phyloP scores from a whole-genome alignment of 352 stramenopile genomes.

The Pythium myriotylum region DNA sequence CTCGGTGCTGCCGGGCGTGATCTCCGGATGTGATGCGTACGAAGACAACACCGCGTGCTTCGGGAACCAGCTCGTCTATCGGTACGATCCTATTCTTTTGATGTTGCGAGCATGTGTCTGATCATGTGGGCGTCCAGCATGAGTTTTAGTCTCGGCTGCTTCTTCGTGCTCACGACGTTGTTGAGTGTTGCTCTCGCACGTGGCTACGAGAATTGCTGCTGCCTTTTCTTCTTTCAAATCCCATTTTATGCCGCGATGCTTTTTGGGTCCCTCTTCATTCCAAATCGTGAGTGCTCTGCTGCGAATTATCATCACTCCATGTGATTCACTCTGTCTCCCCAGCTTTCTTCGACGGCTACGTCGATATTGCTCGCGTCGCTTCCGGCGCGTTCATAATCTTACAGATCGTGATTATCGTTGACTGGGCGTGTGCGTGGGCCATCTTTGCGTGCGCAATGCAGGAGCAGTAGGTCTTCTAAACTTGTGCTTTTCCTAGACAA shows the following conservation, averaged over 20 bases:
- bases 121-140: conserved; percentile 28
- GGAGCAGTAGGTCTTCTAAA: too few species aligned
- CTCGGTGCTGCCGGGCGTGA: conserved; percentile 37
- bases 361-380: conserved; percentile 55
- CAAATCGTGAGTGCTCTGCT: conserved; percentile 41
- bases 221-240: conserved; percentile 63
- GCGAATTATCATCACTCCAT: too few species aligned
- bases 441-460: too few species aligned
- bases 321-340: too few species aligned
- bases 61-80: conserved; percentile 78
- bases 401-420: conserved; percentile 83
- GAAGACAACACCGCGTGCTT: conserved; percentile 48
- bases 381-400: conserved; percentile 72
- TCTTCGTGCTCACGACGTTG: conserved; percentile 59
- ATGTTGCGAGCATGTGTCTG: neutral
- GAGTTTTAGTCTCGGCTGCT: conserved; percentile 71
- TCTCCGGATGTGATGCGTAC: conserved; percentile 47
- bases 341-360: conserved; percentile 76
- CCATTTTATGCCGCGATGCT: conserved; percentile 58
- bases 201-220: conserved; percentile 65
- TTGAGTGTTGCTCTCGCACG: conserved; percentile 54
- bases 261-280: conserved; percentile 63
- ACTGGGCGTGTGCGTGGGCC: conserved; percentile 56
- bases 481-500: conserved; percentile 61
- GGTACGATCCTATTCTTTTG: conserved; percentile 20